A percentile compares a stretch with the other conserved stretches of the same genome.
These are phyloP conservation scores for Avena eriantha DNA, from an alignment of 176 grass and related monocot species.

Conservation along the genomic window DNA sequence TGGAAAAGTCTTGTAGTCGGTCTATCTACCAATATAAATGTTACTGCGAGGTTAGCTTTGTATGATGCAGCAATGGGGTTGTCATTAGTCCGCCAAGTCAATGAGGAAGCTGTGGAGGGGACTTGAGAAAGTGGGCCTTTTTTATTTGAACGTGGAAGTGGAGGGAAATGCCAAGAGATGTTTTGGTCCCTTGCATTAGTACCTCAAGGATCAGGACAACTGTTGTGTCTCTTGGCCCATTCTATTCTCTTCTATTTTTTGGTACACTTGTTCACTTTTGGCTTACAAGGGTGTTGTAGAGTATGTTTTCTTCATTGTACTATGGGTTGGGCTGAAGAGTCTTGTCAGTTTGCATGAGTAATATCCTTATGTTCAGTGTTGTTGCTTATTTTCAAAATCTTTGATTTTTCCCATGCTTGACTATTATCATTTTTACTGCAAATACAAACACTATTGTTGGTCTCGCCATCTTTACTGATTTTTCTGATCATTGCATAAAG, in stretches of 20 bases:
- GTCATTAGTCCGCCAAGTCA: not conserved
- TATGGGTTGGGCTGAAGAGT: too few species aligned
- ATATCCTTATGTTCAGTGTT: too few species aligned
- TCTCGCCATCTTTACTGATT: too few species aligned
- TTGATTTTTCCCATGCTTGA: too few species aligned
- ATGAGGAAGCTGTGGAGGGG: not conserved
- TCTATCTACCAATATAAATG: slow-evolving; percentile 14
- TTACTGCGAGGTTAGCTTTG: not conserved
- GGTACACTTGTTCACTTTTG: slow-evolving; percentile 19
- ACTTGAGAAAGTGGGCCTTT: slow-evolving; percentile 19
- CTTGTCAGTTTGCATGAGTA: too few species aligned
- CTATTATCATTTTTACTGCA: too few species aligned
- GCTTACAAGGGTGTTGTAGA: not conserved
- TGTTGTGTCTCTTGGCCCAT: not conserved
- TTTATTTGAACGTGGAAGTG: slow-evolving; percentile 43
- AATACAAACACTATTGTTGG: too few species aligned
- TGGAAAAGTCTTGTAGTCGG: not conserved
- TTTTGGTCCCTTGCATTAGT: slow-evolving; percentile 21
- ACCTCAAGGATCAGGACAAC: not conserved
- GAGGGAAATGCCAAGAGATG: slow-evolving; percentile 39
- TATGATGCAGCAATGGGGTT: not conserved
- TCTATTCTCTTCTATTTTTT: not conserved
- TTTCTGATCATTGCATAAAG: too few species aligned
- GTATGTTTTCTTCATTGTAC: too few species aligned
- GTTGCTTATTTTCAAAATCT: too few species aligned